Percentiles rank a stretch among this genome's conserved stretches.
Evolutionary conservation across 192 early-diverging fungal genomes (phyloP).

Genomic region (Gryganskiella cystojenkinii): DNA sequence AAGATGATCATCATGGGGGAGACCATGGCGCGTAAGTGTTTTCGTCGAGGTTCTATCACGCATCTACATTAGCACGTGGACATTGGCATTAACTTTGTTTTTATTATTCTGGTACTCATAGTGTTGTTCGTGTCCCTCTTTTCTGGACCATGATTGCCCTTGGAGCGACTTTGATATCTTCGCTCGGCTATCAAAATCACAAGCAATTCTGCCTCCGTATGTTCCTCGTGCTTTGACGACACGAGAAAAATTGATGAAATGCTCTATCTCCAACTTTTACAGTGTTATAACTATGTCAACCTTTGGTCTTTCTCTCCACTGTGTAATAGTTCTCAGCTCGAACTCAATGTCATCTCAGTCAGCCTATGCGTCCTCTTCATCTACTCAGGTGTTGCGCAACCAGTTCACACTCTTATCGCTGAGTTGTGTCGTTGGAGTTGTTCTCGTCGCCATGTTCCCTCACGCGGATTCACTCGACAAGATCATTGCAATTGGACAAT

Average conservation of each 20-base stretch:
- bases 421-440: constrained; percentile 44
- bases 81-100: background rate
- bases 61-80: background rate
- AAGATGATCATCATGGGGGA: constrained; percentile 56
- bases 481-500: constrained; percentile 56
- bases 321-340: background rate
- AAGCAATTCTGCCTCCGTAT: constrained; percentile 62
- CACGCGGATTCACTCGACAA: constrained; percentile 55
- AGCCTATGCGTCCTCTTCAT: constrained; percentile 4
- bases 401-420: constrained; percentile 53
- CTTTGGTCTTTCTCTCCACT: too few relatives aligned
- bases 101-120: constrained; percentile 6
- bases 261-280: too few relatives aligned
- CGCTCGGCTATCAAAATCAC: constrained; percentile 63
- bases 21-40: constrained; percentile 49
- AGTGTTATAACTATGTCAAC: too few relatives aligned
- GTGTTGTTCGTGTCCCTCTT: constrained; percentile 48
- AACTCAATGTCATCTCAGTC: background rate
- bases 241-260: too few relatives aligned
- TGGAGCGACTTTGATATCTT: constrained; percentile 54
- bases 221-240: too few relatives aligned
- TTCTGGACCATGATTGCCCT: constrained; percentile 53
- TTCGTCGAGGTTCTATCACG: background rate
- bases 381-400: constrained; percentile 38
- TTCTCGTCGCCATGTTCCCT: constrained; percentile 42